Conservation (phyloP, 106 monocot species). For the Platanthera zijinensis region DNA sequence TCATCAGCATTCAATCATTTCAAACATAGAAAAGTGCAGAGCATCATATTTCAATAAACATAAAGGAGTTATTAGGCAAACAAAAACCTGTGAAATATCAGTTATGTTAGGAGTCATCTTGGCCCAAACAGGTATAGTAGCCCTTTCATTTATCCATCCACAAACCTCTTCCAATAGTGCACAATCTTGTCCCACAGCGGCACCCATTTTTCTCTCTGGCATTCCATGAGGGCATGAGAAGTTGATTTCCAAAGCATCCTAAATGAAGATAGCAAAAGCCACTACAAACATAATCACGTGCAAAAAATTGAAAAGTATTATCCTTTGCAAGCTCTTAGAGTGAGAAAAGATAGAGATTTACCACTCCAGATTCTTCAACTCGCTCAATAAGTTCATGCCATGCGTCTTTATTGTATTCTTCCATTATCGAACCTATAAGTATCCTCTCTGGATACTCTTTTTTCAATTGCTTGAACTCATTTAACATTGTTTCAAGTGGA, state of each 20-base stretch:
- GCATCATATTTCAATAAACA: background rate
- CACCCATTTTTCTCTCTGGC: conserved; percentile 98
- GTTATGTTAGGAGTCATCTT: conserved; percentile 99
- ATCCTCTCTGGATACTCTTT: conserved; percentile 86
- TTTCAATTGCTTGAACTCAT: conserved; percentile 85
- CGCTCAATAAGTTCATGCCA: conserved; percentile 94
- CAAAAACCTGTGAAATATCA: conserved; percentile 76
- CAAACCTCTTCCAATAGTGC: conserved; percentile 80
- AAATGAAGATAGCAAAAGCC: background rate
- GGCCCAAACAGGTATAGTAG: conserved; percentile 97
- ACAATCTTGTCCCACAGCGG: conserved; percentile 97
- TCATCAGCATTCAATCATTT: background rate
- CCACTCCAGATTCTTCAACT: conserved; percentile 92
- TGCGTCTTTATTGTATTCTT: conserved; percentile 89
- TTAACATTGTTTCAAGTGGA: conserved; percentile 90
- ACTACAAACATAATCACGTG: conserved; percentile 4
- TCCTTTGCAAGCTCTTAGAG: background rate
- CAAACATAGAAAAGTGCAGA: background rate
- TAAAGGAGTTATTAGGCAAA: background rate
- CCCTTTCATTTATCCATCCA: conserved; percentile 97
- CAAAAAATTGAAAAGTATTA: background rate
- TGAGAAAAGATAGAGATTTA: conserved; percentile 15
- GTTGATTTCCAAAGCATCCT: conserved; percentile 98
- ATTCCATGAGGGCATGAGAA: conserved; percentile 99
- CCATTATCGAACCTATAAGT: conserved; percentile 96